phyloP scores from a whole-genome alignment of 352 stramenopile genomes.

The Globisporangium orthogonon region DNA sequence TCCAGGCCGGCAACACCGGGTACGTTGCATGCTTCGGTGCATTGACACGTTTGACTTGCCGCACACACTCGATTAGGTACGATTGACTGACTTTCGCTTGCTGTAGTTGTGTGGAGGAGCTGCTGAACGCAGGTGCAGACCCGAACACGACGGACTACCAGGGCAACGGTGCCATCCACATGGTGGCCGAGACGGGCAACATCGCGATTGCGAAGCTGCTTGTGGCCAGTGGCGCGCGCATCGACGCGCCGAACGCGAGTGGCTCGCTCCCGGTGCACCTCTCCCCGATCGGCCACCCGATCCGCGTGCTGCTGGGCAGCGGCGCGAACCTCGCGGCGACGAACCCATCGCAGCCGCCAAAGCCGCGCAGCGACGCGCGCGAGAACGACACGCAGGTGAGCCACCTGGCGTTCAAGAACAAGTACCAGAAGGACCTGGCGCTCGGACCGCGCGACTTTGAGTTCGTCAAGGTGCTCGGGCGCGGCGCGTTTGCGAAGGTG shows the following conservation, averaged over 20 bases:
- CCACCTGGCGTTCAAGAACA: slow-evolving; percentile 89
- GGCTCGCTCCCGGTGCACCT: slow-evolving; percentile 78
- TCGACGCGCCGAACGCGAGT: slow-evolving; percentile 70
- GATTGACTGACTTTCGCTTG: no score
- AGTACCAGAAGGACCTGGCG: slow-evolving; percentile 82
- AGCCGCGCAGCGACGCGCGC: slow-evolving; percentile 38
- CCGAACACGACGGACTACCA: slow-evolving; percentile 79
- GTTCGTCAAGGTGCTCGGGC: slow-evolving; percentile 81
- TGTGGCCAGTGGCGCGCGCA: slow-evolving; percentile 62
- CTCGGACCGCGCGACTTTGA: slow-evolving; percentile 82
- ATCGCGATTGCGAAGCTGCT: slow-evolving; percentile 75
- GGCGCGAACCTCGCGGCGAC: slow-evolving; percentile 61
- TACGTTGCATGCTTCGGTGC: slow-evolving; percentile 14
- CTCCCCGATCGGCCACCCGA: slow-evolving; percentile 82
- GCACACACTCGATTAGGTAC: no score
- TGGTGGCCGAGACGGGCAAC: slow-evolving; percentile 71
- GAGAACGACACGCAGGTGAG: slow-evolving; percentile 70
- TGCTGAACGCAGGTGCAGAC: slow-evolving; percentile 62
- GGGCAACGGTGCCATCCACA: slow-evolving; percentile 80
- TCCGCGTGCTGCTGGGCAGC: slow-evolving; percentile 74
- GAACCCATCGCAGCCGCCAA: slow-evolving; percentile 60
- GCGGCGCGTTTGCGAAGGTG: slow-evolving; percentile 80
- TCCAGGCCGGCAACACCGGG: slow-evolving; percentile 61
- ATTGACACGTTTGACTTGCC: neutral
- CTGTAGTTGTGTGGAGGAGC: slow-evolving; percentile 59